Base-by-base conservation (phyloP, 2,329 filamentous ascomycete species). In the Diaporthe sp. region DNA sequence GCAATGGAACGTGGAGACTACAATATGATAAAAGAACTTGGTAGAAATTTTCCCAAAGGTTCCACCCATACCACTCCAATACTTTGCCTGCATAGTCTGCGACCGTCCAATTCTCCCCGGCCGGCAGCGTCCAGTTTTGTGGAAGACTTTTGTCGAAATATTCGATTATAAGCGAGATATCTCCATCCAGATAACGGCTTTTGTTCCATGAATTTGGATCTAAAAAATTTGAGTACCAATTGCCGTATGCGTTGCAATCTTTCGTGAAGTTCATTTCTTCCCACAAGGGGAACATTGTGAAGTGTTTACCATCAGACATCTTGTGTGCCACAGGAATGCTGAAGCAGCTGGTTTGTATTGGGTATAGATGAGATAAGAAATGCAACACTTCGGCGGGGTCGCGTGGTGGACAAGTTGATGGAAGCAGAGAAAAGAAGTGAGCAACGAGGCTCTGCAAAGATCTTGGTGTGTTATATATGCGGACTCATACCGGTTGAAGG, bases 281-380 rank as follows among this genome's bases (percentile, higher is more conserved):
- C 61, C 55, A 73, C 25, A 51, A 22, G 5, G 75, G 79, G 22
- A 87, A 58, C 17, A 28, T 20, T 25, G 63, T 65, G 47, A 74
- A 76, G 71, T 76, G n/a, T 57, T 31, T 47, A 25, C 63, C 71
- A 15, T 76, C 49, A 7, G 63, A 74, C 75, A 73, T 76, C 3
- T 70, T 70, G 49, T 55, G n/a, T 42, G 34, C n/a, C 37, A 25
- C 7, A 28, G 9, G 20, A n/a, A 2, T 60, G 10, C 2, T 58
- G 20, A 13, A 60, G 22, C 12, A 42, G 13, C 17, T 42, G n/a
- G 12, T 13, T 61, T 6, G 12, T 20, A 22, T 22, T 12, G 22
- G 9, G 13, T 25, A 22, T 42, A 12, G n/a, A 4, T 2, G 37
- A 28, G 22, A 61, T 25, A 8, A 2, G 25, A 25, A 17, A 1